A percentile compares a stretch with the other conserved stretches of the same genome.
These are phyloP conservation scores for Monosporascus sp. DNA, from an alignment of 2,329 filamentous ascomycete species.

Conservation along the genomic window DNA sequence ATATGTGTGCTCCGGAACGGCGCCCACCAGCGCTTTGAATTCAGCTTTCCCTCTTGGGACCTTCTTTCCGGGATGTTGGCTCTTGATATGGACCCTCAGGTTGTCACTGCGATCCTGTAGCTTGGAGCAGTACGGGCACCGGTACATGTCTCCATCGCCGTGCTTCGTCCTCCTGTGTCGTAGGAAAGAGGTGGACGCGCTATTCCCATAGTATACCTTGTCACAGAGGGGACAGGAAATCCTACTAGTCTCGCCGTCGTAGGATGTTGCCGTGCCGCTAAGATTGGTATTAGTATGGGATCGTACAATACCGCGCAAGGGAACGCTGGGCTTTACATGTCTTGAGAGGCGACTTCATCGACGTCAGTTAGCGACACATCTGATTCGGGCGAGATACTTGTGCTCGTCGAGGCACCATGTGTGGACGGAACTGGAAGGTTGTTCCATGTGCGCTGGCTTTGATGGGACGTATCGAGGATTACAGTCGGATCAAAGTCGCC, in stretches of 20 bases:
- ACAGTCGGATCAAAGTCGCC: background rate
- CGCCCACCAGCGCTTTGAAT: background rate
- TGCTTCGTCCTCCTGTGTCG: slow-evolving; percentile 1
- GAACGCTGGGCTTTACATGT: background rate
- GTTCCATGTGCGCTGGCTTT: background rate
- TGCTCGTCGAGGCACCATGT: background rate
- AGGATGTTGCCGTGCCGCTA: background rate
- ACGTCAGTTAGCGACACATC: background rate
- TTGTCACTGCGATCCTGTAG: slow-evolving; percentile 1
- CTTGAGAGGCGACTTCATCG: background rate
- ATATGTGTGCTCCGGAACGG: too few relatives aligned
- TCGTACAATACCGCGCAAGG: too few relatives aligned
- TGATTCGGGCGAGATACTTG: background rate
- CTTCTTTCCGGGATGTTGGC: background rate
- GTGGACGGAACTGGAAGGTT: background rate
- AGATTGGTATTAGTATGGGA: background rate
- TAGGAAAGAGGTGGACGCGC: background rate
- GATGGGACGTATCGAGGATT: background rate
- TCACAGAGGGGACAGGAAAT: background rate
- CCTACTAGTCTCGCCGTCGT: background rate
- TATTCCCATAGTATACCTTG: background rate
- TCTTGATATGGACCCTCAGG: slow-evolving; percentile 2
- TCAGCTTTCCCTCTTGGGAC: slow-evolving; percentile 1
- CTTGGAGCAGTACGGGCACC: slow-evolving; percentile 2
- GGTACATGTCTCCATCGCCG: background rate